Base-by-base conservation (phyloP, 169 alveolate species). In the Prorocentrum cordatum region DNA sequence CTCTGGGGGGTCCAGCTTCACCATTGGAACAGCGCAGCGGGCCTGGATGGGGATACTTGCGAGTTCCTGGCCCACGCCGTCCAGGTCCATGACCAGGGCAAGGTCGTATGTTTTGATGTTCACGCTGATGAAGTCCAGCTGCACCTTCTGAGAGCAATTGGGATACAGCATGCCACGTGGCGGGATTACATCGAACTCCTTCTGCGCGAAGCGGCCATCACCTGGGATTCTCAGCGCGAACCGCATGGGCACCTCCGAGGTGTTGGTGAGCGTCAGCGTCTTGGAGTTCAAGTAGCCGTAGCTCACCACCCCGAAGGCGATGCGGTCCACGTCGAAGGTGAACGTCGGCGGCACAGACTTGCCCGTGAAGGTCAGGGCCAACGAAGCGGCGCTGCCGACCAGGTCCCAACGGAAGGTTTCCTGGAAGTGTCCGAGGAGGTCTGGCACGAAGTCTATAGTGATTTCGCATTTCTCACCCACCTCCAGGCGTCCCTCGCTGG, bases 11-110 rank as follows among this genome's bases (percentile, higher is more conserved):
- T 94, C 95, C 32, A 96, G 84, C 64, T 93, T 95, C 26, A 97
- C 98, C 79, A 94, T 93, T 0, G 98, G 98, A 5, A 95, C 97
- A 35, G 94, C 94, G 61, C 97, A 96, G 12, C 94, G 96, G 38
- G 97, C 98, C 75, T 94, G 94, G 58, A 96, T 96, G 38, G 98
- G 97, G 26, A 96, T 93, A 42, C 97, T 93, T 27, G 93, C 94
- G 96, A 96, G 95, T 90, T 95, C 98, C 88, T 94, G 73, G 20
- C 97, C 98, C 3, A 96, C 97, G 6, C 97, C 98, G 58, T 95
- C 96, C 71, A 96, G 94, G 91, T 96, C 98, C 66, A 96, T 96
- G 82, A 94, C 95, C 75, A 96, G 93, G 29, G 95, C 96, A 80
- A 94, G 93, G 85, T 95, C 98, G 90, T 96, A 96, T 2, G 94